phyloP scores from a whole-genome alignment of 805 yeast species.

The Babjeviella inositovora region DNA sequence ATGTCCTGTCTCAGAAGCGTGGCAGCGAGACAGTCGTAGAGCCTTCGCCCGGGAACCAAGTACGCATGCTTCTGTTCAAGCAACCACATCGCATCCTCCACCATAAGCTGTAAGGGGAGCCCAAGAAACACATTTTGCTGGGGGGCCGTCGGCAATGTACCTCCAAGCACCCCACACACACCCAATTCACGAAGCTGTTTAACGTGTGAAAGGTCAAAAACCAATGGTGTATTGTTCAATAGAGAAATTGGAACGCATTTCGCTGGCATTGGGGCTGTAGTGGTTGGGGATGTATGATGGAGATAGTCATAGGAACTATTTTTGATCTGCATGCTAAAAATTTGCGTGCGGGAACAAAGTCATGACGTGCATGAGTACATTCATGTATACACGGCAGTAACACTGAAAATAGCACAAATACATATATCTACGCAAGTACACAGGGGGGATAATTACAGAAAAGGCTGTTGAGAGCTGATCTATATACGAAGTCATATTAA shows the following conservation, averaged over 20 bases:
- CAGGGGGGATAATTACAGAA: no score
- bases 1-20: conserved; percentile 4
- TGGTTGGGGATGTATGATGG: no score
- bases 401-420: no score
- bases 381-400: no score
- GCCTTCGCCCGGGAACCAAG: conserved; percentile 21
- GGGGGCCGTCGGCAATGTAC: conserved; percentile 80
- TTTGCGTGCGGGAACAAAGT: no score
- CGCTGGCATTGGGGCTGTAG: no score
- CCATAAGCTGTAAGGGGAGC: conserved; percentile 57
- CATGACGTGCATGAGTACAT: no score
- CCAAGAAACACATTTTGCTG: conserved; percentile 87
- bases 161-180: conserved; percentile 63
- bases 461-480: no score
- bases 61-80: conserved; percentile 22
- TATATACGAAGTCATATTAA: no score
- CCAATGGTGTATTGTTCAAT: conserved; percentile 26
- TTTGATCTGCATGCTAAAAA: no score
- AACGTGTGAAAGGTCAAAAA: conserved; percentile 43
- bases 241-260: conserved; percentile 19
- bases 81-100: conserved; percentile 64
- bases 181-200: conserved; percentile 41
- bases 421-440: no score
- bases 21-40: conserved; percentile 6
- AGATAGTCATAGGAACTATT: no score